Conservation (phyloP, 2,329 filamentous ascomycete genomes). For the Incumbomyces delicatus region DNA sequence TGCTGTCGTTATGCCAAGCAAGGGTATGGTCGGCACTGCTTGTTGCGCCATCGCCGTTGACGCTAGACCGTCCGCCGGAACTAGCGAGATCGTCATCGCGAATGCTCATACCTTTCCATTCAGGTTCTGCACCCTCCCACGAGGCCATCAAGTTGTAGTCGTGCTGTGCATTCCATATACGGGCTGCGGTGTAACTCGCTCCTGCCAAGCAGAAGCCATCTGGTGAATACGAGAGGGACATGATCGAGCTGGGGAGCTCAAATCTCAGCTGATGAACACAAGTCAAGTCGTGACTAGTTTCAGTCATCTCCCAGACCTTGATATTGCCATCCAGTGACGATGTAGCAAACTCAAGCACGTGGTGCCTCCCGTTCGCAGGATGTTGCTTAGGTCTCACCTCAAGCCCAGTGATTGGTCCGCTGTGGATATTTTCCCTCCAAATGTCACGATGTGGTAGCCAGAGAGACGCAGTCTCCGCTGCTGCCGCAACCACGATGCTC, state of each 20-base stretch:
- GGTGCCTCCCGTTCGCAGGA: constrained; percentile 15
- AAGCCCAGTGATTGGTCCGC: constrained; percentile 34
- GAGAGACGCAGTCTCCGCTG: constrained; percentile 28
- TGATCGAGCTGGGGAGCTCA: constrained; percentile 25
- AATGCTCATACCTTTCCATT: constrained; percentile 15
- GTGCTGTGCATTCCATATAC: constrained; percentile 40
- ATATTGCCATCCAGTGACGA: constrained; percentile 37
- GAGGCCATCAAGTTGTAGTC: constrained; percentile 34
- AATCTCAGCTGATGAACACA: constrained; percentile 18
- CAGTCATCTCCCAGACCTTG: constrained; percentile 30
- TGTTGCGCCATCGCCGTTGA: constrained; percentile 26
- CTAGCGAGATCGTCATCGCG: constrained; percentile 26
- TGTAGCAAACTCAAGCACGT: constrained; percentile 30
- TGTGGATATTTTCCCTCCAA: constrained; percentile 29
- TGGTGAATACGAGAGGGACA: constrained; percentile 36
- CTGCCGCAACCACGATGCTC: constrained; percentile 30
- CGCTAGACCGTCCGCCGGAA: constrained; percentile 24
- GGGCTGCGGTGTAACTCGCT: constrained; percentile 33
- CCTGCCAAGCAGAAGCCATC: constrained; percentile 39
- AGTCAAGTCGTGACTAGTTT: constrained; percentile 9
- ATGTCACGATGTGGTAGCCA: constrained; percentile 39
- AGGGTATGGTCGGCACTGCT: constrained; percentile 30
- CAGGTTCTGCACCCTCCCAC: constrained; percentile 24
- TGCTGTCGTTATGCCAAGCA: constrained; percentile 46
- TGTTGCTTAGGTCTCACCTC: constrained; percentile 29